Evolutionary conservation across 768 basidiomycete species (phyloP).

Genomic region (Amanita jacksonii): DNA sequence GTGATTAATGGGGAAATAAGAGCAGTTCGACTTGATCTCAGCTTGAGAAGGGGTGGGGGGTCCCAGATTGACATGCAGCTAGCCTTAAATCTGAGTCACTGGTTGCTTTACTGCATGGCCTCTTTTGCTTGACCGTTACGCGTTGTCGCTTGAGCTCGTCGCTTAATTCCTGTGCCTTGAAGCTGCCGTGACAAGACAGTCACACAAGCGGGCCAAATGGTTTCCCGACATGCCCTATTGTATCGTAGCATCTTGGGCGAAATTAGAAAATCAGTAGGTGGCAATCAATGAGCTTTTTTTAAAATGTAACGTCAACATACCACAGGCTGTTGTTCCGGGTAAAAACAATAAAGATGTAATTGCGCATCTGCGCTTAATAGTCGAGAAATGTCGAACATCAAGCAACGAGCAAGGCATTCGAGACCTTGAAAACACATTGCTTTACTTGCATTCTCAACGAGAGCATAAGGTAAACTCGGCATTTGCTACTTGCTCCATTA

Average conservation of each 20-base stretch:
- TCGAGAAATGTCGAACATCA: constrained; percentile 30
- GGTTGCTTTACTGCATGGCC: too few relatives aligned
- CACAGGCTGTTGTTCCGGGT: constrained; percentile 21
- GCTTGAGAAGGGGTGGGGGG: not conserved
- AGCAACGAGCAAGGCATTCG: constrained; percentile 22
- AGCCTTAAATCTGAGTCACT: constrained; percentile 6
- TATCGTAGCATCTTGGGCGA: constrained; percentile 50
- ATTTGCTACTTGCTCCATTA: not conserved
- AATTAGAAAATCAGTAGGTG: constrained; percentile 40
- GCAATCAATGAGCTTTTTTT: not conserved
- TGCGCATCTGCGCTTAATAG: constrained; percentile 43
- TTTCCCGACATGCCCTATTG: constrained; percentile 23
- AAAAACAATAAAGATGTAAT: constrained; percentile 34
- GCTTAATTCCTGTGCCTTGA: too few relatives aligned
- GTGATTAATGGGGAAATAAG: not conserved
- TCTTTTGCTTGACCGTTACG: too few relatives aligned
- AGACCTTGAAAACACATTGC: constrained; percentile 49
- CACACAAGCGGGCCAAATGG: constrained; percentile 14
- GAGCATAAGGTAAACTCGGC: constrained; percentile 57
- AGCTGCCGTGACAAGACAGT: too few relatives aligned
- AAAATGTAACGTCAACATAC: constrained; percentile 13
- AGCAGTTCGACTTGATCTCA: not conserved
- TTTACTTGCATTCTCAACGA: constrained; percentile 66
- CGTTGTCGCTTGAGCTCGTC: too few relatives aligned
- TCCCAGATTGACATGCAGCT: not conserved